Evolutionary conservation across 495 filamentous ascomycete species (phyloP), one percentile per base, ranked within the genome.

Genomic region (Daldinia decipiens): DNA sequence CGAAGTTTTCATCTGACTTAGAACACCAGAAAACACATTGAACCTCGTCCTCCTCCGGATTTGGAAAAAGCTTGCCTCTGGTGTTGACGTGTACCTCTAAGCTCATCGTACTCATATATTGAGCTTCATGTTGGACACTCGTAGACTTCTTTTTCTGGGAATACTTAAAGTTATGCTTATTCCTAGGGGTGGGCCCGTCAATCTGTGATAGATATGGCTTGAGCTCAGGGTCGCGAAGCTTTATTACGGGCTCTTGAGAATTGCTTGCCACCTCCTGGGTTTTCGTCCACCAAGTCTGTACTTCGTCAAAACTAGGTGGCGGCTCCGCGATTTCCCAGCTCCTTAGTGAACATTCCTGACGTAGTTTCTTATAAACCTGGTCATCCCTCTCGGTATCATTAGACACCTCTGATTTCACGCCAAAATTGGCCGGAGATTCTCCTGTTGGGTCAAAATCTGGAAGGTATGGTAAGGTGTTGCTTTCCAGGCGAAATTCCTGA

Each of bases 31-130:
- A 97, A 29, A 98, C 84, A 74, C 90, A 93, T 57, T 87, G 83
- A n/a, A 99, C 89, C 71, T 95, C 93, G 76, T 99, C 95, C 65
- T 95, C 84, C 60, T 93, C 92, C 2, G 95, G 95, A 75, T 98
- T 91, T 7, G 96, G 93, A 26, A 91, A 85, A 29, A 98, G 82
- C 57, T 85, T 86, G 15, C 88, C 93, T 47, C 93, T 85, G 5
- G 92, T 97, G 76, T 97, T 98, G 62, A 96, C 91, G 77, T 99
- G 95, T n/a, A 98, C 77, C 75, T 99, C 95, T 5, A 99, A 77
- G 71, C 94, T 94, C 94, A 99, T 94, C 36, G 88, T 92, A 79
- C 92, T 97, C 94, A 98, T 98, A 76, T 97, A 94, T 69, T 97
- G 94, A 5, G 89, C 87, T 76, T 97, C 93, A 68, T 95, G 91